Base-by-base conservation (phyloP, 805 yeast genomes). In the Sugiyamaella boreocaroliniensis region DNA sequence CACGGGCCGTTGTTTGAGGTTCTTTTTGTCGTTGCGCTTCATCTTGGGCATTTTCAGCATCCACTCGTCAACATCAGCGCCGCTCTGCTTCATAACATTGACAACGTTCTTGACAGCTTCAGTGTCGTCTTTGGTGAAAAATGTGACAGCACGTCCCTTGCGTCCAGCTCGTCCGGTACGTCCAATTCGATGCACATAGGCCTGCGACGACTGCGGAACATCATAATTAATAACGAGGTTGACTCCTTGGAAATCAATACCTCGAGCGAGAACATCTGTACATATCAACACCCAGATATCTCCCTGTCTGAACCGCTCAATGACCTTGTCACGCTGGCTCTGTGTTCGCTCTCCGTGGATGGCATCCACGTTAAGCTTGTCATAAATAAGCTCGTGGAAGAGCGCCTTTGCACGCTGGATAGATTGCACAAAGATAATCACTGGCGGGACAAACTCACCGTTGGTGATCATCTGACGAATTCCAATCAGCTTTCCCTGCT, bases 131-230 rank as follows among this genome's bases (percentile, higher is more conserved):
- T 89, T 90, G 22, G 99, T 92, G 72, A 86, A 93, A 59, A 90
- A 83, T 0, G 99, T 93, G 16, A 93, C 80, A 0, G 98, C 97
- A 61, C 77, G 78, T 53, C 99, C 99, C 8, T 71, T 63, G 55
- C 85, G 81, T 0, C 96, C 96, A 50, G 89, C 96, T 76, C 99
- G 84, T 60, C 99, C 99, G 1, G 99, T 92, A 76, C 99, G 85
- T 69, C 99, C 99, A 63, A 93, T 88, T 72, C 99, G 81, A 69
- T 93, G 99, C 45, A 93, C 97, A 67, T 93, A 93, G 0, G 96
- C 85, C 68, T 92, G 97, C 0, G 97, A 89, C 44, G 85, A 80
- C 62, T 82, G 86, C 15, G 99, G 99, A 11, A 93, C 96, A 70
- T 93, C 99, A 68, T 93, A 93, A 70, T 93, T 93, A 59, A 93